These are phyloP conservation scores for Trametes cinnabarina DNA, from an alignment of 768 basidiomycete species.

Conservation along the genomic window DNA sequence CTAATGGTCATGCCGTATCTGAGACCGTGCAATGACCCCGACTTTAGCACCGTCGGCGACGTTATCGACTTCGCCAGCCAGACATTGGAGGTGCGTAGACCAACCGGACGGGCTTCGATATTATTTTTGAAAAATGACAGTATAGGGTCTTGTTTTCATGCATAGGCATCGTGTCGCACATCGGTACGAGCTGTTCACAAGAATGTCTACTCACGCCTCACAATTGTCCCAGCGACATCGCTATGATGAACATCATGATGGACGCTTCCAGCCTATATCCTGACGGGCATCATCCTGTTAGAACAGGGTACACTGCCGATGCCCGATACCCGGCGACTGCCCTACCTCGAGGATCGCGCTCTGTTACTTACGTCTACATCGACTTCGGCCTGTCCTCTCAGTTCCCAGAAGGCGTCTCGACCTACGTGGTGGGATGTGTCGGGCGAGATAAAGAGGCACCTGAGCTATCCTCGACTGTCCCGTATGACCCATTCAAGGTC, in stretches of 20 bases:
- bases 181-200: slow-evolving; percentile 7
- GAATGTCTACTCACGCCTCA: not conserved
- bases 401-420: slow-evolving; percentile 14
- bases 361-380: slow-evolving; percentile 32
- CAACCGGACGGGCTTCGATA: not conserved
- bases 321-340: slow-evolving; percentile 31
- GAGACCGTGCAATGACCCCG: slow-evolving; percentile 27
- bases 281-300: slow-evolving; percentile 24
- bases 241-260: slow-evolving; percentile 23
- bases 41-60: slow-evolving; percentile 24
- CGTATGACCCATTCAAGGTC: slow-evolving; percentile 27
- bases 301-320: slow-evolving; percentile 31
- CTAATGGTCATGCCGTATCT: slow-evolving; percentile 29
- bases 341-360: slow-evolving; percentile 31
- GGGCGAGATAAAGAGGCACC: slow-evolving; percentile 26
- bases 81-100: slow-evolving; percentile 12
- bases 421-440: slow-evolving; percentile 15
- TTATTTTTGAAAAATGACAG: not conserved
- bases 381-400: slow-evolving; percentile 24
- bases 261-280: slow-evolving; percentile 20
- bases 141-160: slow-evolving; percentile 27
- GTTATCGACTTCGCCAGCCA: slow-evolving; percentile 20
- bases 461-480: slow-evolving; percentile 21
- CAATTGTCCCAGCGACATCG: slow-evolving; percentile 9
- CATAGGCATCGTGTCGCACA: slow-evolving; percentile 26